Conservation (phyloP, 2,329 filamentous ascomycete species). For the Alternaria atra region DNA sequence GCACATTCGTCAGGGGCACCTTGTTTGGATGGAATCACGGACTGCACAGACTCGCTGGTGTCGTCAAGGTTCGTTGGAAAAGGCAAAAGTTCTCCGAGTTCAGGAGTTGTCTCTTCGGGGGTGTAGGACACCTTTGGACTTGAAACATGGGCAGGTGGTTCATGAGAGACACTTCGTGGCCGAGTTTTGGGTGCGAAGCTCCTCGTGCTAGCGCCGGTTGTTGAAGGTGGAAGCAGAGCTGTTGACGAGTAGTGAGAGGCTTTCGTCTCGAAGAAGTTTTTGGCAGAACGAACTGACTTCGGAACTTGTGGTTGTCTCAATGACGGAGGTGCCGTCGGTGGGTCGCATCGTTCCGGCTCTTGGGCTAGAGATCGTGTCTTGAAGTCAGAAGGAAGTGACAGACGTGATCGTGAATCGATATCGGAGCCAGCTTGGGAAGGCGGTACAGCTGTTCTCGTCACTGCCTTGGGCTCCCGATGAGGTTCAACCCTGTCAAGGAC, state of each 20-base stretch:
- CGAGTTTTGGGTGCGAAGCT: slow-evolving; percentile 3
- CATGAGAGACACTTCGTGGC: not conserved
- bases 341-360: slow-evolving; percentile 4
- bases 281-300: slow-evolving; percentile 38
- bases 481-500: slow-evolving; percentile 37
- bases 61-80: not conserved
- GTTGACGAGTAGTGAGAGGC: slow-evolving; percentile 21
- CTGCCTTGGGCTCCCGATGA: slow-evolving; percentile 24
- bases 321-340: slow-evolving; percentile 10
- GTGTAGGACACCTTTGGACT: not conserved
- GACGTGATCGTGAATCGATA: slow-evolving; percentile 29
- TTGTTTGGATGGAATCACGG: not conserved
- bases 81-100: not conserved
- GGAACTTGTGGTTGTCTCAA: slow-evolving; percentile 21
- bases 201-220: slow-evolving; percentile 11
- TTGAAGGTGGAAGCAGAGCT: slow-evolving; percentile 23
- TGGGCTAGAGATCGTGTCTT: slow-evolving; percentile 26
- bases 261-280: slow-evolving; percentile 43
- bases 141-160: slow-evolving; percentile 1
- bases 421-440: slow-evolving; percentile 35
- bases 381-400: slow-evolving; percentile 28
- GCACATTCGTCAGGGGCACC: not conserved
- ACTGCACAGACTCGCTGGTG: not conserved
- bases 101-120: not conserved
- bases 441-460: slow-evolving; percentile 11